phyloP scores from a whole-genome alignment of 169 alveolate genomes.

The Besnoitia besnoiti region DNA sequence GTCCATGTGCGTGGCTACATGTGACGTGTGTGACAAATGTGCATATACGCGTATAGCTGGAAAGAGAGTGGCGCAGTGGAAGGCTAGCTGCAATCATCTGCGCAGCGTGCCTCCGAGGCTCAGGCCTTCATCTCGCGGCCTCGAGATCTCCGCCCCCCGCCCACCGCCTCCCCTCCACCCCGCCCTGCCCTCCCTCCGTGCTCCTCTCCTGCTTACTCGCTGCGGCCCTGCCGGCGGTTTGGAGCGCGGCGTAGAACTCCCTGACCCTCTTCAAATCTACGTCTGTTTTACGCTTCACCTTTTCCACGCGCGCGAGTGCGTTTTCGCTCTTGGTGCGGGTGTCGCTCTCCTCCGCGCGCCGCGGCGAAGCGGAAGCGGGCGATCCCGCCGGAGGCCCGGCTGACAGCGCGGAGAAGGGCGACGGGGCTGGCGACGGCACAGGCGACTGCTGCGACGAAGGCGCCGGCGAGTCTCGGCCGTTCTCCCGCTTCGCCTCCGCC shows the following conservation, averaged over 20 bases:
- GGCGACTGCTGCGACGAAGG: too few species aligned
- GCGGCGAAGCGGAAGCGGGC: background rate
- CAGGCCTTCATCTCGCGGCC: too few species aligned
- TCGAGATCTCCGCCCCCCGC: too few species aligned
- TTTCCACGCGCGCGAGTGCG: background rate
- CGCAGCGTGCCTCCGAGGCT: too few species aligned
- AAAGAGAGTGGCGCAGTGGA: too few species aligned
- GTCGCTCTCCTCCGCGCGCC: background rate
- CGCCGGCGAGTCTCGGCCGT: background rate
- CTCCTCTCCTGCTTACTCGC: background rate
- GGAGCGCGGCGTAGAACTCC: constrained; percentile 18
- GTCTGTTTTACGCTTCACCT: background rate
- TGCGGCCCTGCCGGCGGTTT: background rate
- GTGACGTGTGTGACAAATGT: background rate
- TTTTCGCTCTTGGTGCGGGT: background rate
- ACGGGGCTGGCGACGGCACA: too few species aligned
- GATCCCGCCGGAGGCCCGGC: background rate
- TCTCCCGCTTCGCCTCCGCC: background rate
- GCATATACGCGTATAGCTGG: background rate
- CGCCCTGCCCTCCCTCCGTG: too few species aligned
- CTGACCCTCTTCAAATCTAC: background rate
- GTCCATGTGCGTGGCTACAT: background rate
- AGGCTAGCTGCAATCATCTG: too few species aligned
- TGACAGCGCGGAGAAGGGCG: background rate
- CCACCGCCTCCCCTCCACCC: background rate